Evolutionary conservation across 2,329 filamentous ascomycete species (phyloP).

Genomic region (Furcasterigmium sp.): DNA sequence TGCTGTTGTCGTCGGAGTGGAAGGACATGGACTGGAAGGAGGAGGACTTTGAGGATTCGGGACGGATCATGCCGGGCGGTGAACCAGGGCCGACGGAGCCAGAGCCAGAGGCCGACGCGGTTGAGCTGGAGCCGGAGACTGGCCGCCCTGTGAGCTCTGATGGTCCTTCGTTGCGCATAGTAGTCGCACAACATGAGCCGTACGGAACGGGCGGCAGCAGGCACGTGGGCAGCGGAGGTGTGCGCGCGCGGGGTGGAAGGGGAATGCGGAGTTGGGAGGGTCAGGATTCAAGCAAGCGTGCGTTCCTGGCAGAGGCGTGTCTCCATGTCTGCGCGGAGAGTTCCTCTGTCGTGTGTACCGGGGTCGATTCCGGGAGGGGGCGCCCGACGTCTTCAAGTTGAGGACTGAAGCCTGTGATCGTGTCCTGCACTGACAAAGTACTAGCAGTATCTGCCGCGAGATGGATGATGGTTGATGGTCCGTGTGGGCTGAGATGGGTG

Average conservation of each 20-base stretch:
- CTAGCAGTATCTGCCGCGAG: too few relatives aligned
- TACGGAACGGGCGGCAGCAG: neutral
- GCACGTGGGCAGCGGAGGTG: neutral
- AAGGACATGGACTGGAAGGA: constrained; percentile 68
- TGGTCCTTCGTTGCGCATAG: neutral
- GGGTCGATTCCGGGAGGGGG: too few relatives aligned
- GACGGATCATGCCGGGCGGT: constrained; percentile 72
- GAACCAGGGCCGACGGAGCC: constrained; percentile 41
- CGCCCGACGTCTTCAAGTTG: too few relatives aligned
- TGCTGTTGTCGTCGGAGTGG: constrained; percentile 66
- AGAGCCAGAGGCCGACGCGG: neutral
- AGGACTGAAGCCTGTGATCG: too few relatives aligned
- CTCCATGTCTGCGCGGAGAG: too few relatives aligned
- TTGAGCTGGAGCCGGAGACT: neutral
- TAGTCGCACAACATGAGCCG: neutral
- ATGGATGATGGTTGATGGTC: too few relatives aligned
- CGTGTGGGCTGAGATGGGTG: too few relatives aligned
- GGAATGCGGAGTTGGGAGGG: neutral
- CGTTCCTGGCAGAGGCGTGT: too few relatives aligned
- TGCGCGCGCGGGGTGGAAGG: neutral
- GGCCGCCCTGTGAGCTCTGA: constrained; percentile 1
- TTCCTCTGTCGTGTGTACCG: too few relatives aligned
- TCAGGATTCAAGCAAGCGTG: too few relatives aligned
- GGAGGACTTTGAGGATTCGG: constrained; percentile 87
- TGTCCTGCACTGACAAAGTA: too few relatives aligned